A percentile compares a stretch with the other conserved stretches of the same genome.
Evolutionary conservation across 2,329 filamentous ascomycete species (phyloP).

Genomic region (Microascus cirrosus): DNA sequence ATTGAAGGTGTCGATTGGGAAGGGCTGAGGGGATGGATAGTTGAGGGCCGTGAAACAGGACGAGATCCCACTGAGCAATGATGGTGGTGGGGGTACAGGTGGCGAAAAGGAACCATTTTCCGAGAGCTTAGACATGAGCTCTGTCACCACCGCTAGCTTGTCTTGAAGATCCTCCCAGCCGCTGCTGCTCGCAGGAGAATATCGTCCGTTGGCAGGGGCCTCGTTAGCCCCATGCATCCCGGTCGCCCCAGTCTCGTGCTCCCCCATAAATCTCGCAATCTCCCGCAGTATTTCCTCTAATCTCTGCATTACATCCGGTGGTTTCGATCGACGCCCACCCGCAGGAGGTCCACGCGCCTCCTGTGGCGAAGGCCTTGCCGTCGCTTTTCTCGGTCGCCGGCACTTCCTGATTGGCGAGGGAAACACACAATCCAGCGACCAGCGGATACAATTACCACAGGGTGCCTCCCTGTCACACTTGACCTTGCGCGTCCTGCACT

Average conservation of each 20-base stretch:
- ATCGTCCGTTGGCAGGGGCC: not conserved
- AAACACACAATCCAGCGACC: not conserved
- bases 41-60: not conserved
- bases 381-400: not conserved
- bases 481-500: conserved; percentile 1
- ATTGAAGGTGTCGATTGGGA: not conserved
- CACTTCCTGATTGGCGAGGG: not conserved
- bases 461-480: conserved; percentile 1
- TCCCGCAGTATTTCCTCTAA: not conserved
- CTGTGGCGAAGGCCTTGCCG: not conserved
- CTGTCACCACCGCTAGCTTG: not conserved
- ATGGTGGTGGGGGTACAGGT: not conserved
- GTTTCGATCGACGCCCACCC: too few species aligned
- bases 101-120: too few species aligned
- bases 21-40: not conserved
- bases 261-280: not conserved
- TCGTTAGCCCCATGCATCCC: not conserved
- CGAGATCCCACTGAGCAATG: not conserved
- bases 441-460: not conserved
- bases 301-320: not conserved
- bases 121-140: not conserved
- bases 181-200: not conserved
- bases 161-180: not conserved
- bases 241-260: not conserved
- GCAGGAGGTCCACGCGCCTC: not conserved